phyloP scores from a whole-genome alignment of 768 basidiomycete genomes.

The Tricholoma sp. region DNA sequence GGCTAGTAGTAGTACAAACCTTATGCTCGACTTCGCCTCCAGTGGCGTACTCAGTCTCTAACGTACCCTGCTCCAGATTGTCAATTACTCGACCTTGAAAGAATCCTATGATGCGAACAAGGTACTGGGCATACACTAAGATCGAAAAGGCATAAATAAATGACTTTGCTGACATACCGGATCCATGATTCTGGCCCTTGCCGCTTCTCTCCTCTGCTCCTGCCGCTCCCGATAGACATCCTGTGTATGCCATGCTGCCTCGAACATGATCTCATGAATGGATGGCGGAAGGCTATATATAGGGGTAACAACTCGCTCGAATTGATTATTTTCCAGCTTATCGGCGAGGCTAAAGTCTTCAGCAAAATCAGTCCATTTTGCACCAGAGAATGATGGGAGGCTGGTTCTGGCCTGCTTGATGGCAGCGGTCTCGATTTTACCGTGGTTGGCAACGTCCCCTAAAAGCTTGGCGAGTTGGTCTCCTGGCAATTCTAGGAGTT shows the following conservation, averaged over 20 bases:
- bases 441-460: not conserved
- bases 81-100: constrained; percentile 19
- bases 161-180: not conserved
- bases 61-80: constrained; percentile 11
- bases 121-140: constrained; percentile 9
- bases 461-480: not conserved
- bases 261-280: constrained; percentile 1
- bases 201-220: constrained; percentile 7
- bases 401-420: constrained; percentile 8
- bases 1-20: not conserved
- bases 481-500: not conserved
- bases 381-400: constrained; percentile 14
- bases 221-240: constrained; percentile 12
- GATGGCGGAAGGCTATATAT: constrained; percentile 3
- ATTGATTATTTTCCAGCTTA: not conserved
- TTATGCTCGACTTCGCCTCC: constrained; percentile 14
- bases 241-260: constrained; percentile 8
- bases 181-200: constrained; percentile 2
- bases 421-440: not conserved
- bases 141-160: not conserved
- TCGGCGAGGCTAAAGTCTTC: not conserved
- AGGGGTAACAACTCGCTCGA: constrained; percentile 1
- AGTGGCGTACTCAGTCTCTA: constrained; percentile 8
- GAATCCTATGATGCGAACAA: constrained; percentile 14
- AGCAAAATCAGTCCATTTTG: constrained; percentile 11